phyloP scores from a whole-genome alignment of 805 yeast genomes.

The Ogataea saltuana region DNA sequence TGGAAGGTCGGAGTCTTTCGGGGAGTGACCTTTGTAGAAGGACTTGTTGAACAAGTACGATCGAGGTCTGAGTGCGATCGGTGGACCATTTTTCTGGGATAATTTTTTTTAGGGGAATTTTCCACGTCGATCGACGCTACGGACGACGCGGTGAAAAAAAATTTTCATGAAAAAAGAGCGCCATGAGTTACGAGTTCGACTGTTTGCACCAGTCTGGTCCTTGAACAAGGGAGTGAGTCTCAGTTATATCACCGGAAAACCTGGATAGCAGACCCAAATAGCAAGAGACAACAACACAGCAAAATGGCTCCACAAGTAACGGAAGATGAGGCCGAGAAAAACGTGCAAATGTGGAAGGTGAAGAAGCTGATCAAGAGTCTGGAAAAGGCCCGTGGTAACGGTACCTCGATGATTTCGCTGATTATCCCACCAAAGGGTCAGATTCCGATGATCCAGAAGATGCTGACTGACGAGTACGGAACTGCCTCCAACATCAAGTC shows the following conservation, averaged over 20 bases:
- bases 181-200: too few species aligned
- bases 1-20: too few species aligned
- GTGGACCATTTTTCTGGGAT: background rate
- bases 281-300: conserved; percentile 5
- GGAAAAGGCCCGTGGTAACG: conserved; percentile 94
- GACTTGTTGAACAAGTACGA: too few species aligned
- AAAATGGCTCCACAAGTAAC: conserved; percentile 38
- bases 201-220: background rate
- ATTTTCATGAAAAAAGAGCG: conserved; percentile 2
- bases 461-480: conserved; percentile 97
- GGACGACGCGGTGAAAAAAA: conserved; percentile 1
- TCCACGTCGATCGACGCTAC: conserved; percentile 12
- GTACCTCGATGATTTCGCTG: conserved; percentile 97
- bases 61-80: too few species aligned
- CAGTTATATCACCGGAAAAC: too few species aligned
- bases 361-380: conserved; percentile 88
- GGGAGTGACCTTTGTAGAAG: too few species aligned
- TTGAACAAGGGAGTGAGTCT: too few species aligned
- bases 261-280: too few species aligned
- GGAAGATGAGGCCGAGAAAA: conserved; percentile 90
- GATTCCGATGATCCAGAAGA: conserved; percentile 80
- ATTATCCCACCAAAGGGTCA: conserved; percentile 96
- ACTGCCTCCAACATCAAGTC: conserved; percentile 98
- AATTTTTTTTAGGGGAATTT: background rate
- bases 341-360: conserved; percentile 98